Percentiles rank a stretch among this genome's conserved stretches.
Conservation (phyloP, 2,329 filamentous ascomycete species). For the Hypoxylon sp. region DNA sequence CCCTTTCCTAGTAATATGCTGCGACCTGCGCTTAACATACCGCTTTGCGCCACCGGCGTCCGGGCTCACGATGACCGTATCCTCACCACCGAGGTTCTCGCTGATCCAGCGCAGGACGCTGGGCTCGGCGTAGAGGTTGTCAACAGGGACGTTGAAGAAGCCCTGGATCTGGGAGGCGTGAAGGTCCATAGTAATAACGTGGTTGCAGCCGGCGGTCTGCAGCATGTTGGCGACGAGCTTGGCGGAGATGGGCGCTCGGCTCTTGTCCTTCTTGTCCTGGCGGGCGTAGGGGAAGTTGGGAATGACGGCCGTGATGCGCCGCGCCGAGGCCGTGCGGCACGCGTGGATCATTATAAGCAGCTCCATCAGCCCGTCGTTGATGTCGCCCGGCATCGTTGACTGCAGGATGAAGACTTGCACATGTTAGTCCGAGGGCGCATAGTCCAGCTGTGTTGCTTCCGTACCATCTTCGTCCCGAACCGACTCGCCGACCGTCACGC, state of each 20-base stretch:
- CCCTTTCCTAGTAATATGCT: not conserved
- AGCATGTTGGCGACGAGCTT: conserved; percentile 98
- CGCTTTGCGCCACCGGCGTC: conserved; percentile 96
- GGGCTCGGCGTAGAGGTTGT: conserved; percentile 92
- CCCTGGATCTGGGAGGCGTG: conserved; percentile 95
- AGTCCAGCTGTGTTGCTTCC: conserved; percentile 56
- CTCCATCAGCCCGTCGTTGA: conserved; percentile 99
- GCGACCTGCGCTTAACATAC: conserved; percentile 54
- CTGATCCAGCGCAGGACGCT: conserved; percentile 92
- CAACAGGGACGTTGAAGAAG: conserved; percentile 85
- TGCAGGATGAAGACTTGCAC: conserved; percentile 87
- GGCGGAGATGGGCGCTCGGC: conserved; percentile 93
- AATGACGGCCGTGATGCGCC: conserved; percentile 93
- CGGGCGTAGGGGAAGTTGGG: conserved; percentile 97
- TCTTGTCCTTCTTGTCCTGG: conserved; percentile 97
- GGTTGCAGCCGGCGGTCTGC: conserved; percentile 91
- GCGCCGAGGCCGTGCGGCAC: conserved; percentile 76
- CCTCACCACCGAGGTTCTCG: conserved; percentile 82
- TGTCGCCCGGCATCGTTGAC: conserved; percentile 92
- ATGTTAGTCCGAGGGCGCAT: conserved; percentile 72
- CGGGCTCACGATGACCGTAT: conserved; percentile 93
- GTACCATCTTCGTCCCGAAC: conserved; percentile 91
- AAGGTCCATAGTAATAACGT: conserved; percentile 95
- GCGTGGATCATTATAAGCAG: conserved; percentile 98
- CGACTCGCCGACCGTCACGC: conserved; percentile 94